phyloP scores from a whole-genome alignment of 805 yeast genomes.

The Cyberlindnera samutprakarnensis region DNA sequence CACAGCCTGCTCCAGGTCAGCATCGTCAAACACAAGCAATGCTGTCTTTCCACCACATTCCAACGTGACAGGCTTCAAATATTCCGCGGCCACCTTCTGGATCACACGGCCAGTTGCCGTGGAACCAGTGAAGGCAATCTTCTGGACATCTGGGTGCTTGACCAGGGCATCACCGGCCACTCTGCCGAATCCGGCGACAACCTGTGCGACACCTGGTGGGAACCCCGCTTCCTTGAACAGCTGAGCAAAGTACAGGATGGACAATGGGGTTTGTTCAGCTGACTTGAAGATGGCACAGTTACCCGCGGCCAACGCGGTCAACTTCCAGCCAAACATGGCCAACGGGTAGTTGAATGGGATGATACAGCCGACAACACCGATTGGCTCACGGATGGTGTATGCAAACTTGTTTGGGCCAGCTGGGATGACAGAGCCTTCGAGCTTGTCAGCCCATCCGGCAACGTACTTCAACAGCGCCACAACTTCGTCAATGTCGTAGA shows the following conservation, averaged over 20 bases:
- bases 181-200: slow-evolving; percentile 36
- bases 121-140: slow-evolving; percentile 51
- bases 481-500: slow-evolving; percentile 51
- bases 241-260: slow-evolving; percentile 35
- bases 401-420: slow-evolving; percentile 47
- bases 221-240: slow-evolving; percentile 37
- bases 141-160: slow-evolving; percentile 36
- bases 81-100: slow-evolving; percentile 33
- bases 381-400: slow-evolving; percentile 46
- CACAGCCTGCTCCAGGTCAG: slow-evolving; percentile 38
- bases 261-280: slow-evolving; percentile 43
- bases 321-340: slow-evolving; percentile 43
- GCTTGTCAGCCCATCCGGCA: slow-evolving; percentile 73
- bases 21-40: slow-evolving; percentile 38
- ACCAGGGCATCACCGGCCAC: slow-evolving; percentile 40
- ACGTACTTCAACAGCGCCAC: slow-evolving; percentile 52
- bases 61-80: slow-evolving; percentile 40
- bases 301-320: slow-evolving; percentile 41
- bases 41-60: slow-evolving; percentile 52
- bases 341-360: slow-evolving; percentile 48
- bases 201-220: slow-evolving; percentile 45
- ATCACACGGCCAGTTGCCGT: slow-evolving; percentile 40
- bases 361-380: slow-evolving; percentile 45
- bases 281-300: slow-evolving; percentile 40
- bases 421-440: slow-evolving; percentile 57